These are phyloP conservation scores for Smallanthus sonchifolius DNA, from an alignment of 129 eudicot species.

Conservation along the genomic window DNA sequence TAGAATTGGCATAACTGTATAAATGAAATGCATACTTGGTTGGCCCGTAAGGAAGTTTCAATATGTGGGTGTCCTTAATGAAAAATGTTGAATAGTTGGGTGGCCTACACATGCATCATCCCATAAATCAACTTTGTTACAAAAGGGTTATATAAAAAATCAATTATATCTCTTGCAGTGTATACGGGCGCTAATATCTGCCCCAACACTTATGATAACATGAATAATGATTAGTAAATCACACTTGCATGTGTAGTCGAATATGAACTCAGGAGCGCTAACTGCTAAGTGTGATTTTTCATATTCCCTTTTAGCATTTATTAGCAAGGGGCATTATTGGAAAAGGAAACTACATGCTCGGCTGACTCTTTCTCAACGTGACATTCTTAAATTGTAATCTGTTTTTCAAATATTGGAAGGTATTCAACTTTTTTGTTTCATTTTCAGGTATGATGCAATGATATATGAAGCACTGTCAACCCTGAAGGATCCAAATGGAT, in stretches of 20 bases:
- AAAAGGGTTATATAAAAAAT: not conserved
- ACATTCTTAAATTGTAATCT: not conserved
- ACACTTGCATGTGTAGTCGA: not conserved
- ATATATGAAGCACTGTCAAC: slow-evolving; percentile 69
- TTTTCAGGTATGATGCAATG: slow-evolving; percentile 61
- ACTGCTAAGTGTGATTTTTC: not conserved
- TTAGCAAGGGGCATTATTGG: not conserved
- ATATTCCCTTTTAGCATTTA: not conserved
- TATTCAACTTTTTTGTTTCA: slow-evolving; percentile 10
- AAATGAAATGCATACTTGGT: not conserved
- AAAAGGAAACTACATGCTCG: not conserved
- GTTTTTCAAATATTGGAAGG: not conserved
- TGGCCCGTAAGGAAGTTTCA: not conserved
- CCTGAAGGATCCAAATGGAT: slow-evolving; percentile 63
- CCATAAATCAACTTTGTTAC: not conserved
- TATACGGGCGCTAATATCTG: not conserved
- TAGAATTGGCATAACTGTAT: not conserved
- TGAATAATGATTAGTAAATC: not conserved
- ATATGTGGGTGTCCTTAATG: slow-evolving; percentile 30
- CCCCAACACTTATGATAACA: not conserved
- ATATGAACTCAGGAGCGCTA: not conserved
- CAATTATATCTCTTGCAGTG: not conserved
- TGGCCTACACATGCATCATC: not conserved
- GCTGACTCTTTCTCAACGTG: not conserved
- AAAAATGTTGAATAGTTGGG: slow-evolving; percentile 26